Base-by-base conservation (phyloP, 2,329 filamentous ascomycete genomes). In the Pestalotiopsis sp. region DNA sequence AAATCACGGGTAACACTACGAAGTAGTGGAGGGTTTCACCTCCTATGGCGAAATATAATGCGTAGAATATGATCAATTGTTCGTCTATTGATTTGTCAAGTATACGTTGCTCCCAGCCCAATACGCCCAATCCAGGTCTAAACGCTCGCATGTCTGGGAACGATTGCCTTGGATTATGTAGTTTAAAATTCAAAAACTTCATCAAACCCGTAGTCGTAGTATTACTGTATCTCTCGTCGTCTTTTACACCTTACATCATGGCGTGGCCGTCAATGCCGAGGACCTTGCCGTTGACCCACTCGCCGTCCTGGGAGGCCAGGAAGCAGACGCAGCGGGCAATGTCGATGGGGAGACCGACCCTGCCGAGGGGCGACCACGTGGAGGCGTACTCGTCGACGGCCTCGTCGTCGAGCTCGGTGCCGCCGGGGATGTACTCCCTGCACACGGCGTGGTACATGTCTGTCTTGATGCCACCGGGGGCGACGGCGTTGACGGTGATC, bases 361-460 rank as follows among this genome's bases (percentile, higher is more conserved):
- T 87, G 81, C 86, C 85, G 73, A 90, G 83, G 49, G 90, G 89
- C 20, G 88, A 90, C 88, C 89, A 91, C 70, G 85, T 89, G 70
- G 85, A 83, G 59, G 89, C 89, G 76, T 86, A 90, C 85, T 88
- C 87, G 72, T 90, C 88, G 69, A 90, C 87, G 75, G 87, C 82
- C 71, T 89, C 87, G 77, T 90, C 84, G 75, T 74, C 82, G 73
- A 90, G 80, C 71, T 85, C 85, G 68, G 83, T 83, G 60, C 88
- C 88, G 70, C 80, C 81, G 69, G 88, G 88, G 73, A 90, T 90
- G 79, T 90, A 90, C 81, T 90, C 88, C 70, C 86, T 83, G 82
- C 88, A 90, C 59, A 90, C 88, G 67, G 85, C 85, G 80, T 91
- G 86, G 80, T 89, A 91, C 89, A 91, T 91, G 73, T 91, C 89